A percentile compares a stretch with the other conserved stretches of the same genome.
Evolutionary conservation across 1,139 yeast species (phyloP).

Genomic region (Yamadazyma dendronema): DNA sequence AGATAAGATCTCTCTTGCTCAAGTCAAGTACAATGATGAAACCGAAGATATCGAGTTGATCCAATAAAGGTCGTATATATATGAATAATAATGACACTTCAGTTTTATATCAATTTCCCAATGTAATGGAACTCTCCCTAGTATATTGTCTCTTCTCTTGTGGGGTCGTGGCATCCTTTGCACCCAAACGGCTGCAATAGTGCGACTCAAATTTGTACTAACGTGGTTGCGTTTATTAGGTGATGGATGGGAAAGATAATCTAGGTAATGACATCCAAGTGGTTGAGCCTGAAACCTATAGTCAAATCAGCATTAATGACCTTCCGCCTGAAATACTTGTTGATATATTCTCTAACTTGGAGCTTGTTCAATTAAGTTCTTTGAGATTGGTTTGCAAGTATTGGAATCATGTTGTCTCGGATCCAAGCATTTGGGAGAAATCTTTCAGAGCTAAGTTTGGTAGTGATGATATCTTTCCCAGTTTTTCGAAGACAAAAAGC

Average conservation of each 20-base stretch:
- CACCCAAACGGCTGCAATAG: neutral
- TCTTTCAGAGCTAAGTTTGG: slow-evolving; percentile 50
- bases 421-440: slow-evolving; percentile 61
- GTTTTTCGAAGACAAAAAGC: slow-evolving; percentile 49
- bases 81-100: neutral
- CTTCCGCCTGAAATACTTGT: slow-evolving; percentile 62
- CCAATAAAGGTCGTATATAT: slow-evolving; percentile 5
- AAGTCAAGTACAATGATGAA: slow-evolving; percentile 28
- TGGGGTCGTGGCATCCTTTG: neutral
- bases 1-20: slow-evolving; percentile 37
- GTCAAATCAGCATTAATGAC: slow-evolving; percentile 22
- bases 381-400: slow-evolving; percentile 53
- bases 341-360: slow-evolving; percentile 54
- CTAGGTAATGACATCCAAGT: slow-evolving; percentile 14
- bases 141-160: no score
- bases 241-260: slow-evolving; percentile 9
- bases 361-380: slow-evolving; percentile 50
- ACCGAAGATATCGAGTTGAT: slow-evolving; percentile 20
- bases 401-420: slow-evolving; percentile 53
- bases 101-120: no score
- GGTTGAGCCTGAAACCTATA: neutral
- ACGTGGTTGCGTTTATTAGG: neutral
- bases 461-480: slow-evolving; percentile 47
- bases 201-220: neutral
- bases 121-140: no score